A percentile compares a stretch with the other conserved stretches of the same genome.
phyloP scores from a whole-genome alignment of 2,329 filamentous ascomycete species.

The Penicillium sp. region DNA sequence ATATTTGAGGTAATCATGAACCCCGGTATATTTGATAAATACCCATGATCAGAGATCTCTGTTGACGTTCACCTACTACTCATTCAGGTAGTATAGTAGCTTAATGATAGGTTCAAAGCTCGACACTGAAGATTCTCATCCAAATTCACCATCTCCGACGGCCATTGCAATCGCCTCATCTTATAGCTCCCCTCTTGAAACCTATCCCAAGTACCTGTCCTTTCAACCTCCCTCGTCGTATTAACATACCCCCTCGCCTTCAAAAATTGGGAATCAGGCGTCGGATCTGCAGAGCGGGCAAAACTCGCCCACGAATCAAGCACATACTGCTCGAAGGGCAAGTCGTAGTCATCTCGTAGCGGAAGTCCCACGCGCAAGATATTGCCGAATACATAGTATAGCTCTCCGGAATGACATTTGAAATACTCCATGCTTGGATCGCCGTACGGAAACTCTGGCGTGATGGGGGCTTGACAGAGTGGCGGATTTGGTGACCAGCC shows the following conservation, averaged over 20 bases:
- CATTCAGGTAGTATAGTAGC: slow-evolving; percentile 3
- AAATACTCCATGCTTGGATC: slow-evolving; percentile 53
- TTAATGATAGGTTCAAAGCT: slow-evolving; percentile 12
- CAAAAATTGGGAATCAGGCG: slow-evolving; percentile 12
- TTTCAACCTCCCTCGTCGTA: slow-evolving; percentile 11
- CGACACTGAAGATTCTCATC: slow-evolving; percentile 16
- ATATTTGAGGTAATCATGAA: too few species aligned
- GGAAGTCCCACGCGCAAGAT: slow-evolving; percentile 26
- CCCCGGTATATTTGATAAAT: too few species aligned
- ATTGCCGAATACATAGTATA: slow-evolving; percentile 57
- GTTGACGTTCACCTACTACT: too few species aligned
- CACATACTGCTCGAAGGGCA: slow-evolving; percentile 24
- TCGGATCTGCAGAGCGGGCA: slow-evolving; percentile 17
- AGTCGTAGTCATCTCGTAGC: slow-evolving; percentile 20
- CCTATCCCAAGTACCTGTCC: slow-evolving; percentile 8
- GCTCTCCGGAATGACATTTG: slow-evolving; percentile 58
- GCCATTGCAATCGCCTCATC: slow-evolving; percentile 19
- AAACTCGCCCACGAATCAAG: slow-evolving; percentile 27
- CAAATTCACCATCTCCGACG: slow-evolving; percentile 12
- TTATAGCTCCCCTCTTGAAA: slow-evolving; percentile 7
- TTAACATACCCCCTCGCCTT: slow-evolving; percentile 19
- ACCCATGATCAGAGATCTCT: too few species aligned
- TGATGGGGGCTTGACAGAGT: slow-evolving; percentile 47
- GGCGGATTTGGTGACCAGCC: slow-evolving; percentile 55
- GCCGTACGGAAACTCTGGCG: slow-evolving; percentile 42